These are phyloP conservation scores for Begonia fuchsioides DNA, from an alignment of 306 rosid genomes.

Conservation along the genomic window DNA sequence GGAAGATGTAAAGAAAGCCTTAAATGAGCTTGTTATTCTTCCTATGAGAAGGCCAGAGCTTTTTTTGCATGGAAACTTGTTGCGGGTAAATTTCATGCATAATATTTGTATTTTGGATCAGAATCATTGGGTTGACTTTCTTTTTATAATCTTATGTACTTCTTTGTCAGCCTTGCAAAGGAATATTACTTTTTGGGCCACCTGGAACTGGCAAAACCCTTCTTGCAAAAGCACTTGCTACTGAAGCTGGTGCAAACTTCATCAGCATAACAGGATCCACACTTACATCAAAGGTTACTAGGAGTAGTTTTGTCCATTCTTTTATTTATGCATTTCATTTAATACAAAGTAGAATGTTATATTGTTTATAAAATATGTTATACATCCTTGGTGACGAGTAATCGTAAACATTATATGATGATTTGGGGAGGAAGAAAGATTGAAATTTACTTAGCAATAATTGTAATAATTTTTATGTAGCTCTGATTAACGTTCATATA, in stretches of 20 bases:
- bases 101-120: too few relatives aligned
- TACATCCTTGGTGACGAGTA: too few relatives aligned
- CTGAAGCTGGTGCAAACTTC: constrained; percentile 96
- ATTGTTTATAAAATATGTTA: too few relatives aligned
- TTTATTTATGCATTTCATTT: too few relatives aligned
- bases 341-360: too few relatives aligned
- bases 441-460: too few relatives aligned
- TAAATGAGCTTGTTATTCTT: constrained; percentile 87
- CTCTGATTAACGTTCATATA: too few relatives aligned
- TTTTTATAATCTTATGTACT: not conserved
- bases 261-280: constrained; percentile 94
- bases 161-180: constrained; percentile 84
- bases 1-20: constrained; percentile 83
- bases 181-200: constrained; percentile 95
- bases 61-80: constrained; percentile 79
- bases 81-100: constrained; percentile 44
- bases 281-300: constrained; percentile 84
- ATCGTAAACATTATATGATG: too few relatives aligned
- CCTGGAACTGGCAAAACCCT: constrained; percentile 99
- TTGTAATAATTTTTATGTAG: too few relatives aligned
- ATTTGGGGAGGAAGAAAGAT: too few relatives aligned
- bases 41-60: constrained; percentile 97
- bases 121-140: too few relatives aligned
- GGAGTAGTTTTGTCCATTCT: not conserved
- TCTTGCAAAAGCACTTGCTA: constrained; percentile 95